These are phyloP conservation scores for Sporisorium graminicola DNA, from an alignment of 1,284 basidiomycete genomes.

Conservation along the genomic window DNA sequence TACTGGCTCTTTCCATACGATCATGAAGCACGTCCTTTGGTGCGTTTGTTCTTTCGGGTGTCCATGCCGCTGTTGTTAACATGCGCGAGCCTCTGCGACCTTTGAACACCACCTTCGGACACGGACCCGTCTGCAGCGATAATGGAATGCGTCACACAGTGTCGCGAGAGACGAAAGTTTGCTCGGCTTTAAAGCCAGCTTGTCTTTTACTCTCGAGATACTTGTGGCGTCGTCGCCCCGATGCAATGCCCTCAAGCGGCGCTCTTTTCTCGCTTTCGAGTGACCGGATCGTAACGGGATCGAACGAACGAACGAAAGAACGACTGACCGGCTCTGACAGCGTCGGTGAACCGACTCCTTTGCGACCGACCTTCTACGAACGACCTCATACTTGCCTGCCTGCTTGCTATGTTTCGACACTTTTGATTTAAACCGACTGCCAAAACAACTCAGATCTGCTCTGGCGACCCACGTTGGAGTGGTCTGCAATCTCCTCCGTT, in stretches of 20 bases:
- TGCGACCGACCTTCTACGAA: slow-evolving; percentile 12
- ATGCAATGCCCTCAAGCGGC: slow-evolving; percentile 49
- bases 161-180: neutral
- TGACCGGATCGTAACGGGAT: slow-evolving; percentile 5
- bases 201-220: neutral
- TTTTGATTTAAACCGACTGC: slow-evolving; percentile 18
- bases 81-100: slow-evolving; percentile 12
- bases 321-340: slow-evolving; percentile 22
- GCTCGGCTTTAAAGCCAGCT: slow-evolving; percentile 45
- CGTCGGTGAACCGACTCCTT: slow-evolving; percentile 7
- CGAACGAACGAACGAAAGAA: neutral
- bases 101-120: slow-evolving; percentile 11
- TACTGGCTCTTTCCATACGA: neutral
- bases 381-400: slow-evolving; percentile 22
- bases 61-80: slow-evolving; percentile 19
- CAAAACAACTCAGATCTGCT: slow-evolving; percentile 23
- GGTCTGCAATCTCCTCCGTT: neutral
- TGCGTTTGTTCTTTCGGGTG: slow-evolving; percentile 7
- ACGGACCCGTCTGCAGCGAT: slow-evolving; percentile 34
- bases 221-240: slow-evolving; percentile 29
- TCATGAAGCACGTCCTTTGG: slow-evolving; percentile 5
- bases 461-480: slow-evolving; percentile 51
- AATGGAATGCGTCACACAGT: slow-evolving; percentile 27
- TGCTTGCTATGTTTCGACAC: slow-evolving; percentile 21
- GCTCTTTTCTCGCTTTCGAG: slow-evolving; percentile 7